Evolutionary conservation across 176 grass and related monocot species (phyloP), one percentile per base, ranked within the genome.

Genomic region (Secale cereale): DNA sequence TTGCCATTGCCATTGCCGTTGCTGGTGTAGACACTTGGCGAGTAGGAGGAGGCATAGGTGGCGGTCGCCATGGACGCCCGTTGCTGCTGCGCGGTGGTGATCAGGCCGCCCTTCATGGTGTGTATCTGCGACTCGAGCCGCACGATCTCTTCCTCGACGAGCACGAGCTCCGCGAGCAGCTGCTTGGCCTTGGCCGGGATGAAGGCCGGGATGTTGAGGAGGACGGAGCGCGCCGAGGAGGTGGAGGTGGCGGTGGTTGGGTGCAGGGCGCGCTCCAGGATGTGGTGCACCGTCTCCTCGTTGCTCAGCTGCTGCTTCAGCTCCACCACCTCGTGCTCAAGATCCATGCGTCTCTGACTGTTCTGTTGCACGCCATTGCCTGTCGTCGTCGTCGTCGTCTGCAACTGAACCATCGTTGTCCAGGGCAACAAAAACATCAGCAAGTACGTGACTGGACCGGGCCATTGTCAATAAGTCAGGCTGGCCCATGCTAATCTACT

Each of bases 91-190:
- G 79, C 52, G 16, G 85, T 63, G 37, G 54, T 20, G 3, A 91
- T 20, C 11, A 89, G 75, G 33, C 86, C 90, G 76, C 86, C 77
- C 87, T 90, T 87, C 82, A 92, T 92, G 15, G 22, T 83, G 2
- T 67, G 59, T 54, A 95, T 91, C 83, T 98, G 87, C 30, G 23
- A 27, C 91, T 98, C 97, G 6, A 98, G 78, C 65, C 91, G 86
- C 13, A 75, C 83, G 78, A 98, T 95, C 84, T 98, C 97, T 32
- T 98, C 84, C 73, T 98, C 93, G 36, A 98, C 96, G 39, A 98
- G 68, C n/a, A 95, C 86, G 11, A 98, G 89, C 89, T 98, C 97
- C 3, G 91, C 97, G 5, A 98, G 89, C 46, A 95, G 83, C 84
- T 94, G 86, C 81, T 96, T 95, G 79, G 93, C 85, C 90, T 73